These are phyloP conservation scores for Truncatella angustata DNA, from an alignment of 2,329 filamentous ascomycete species.

Conservation along the genomic window DNA sequence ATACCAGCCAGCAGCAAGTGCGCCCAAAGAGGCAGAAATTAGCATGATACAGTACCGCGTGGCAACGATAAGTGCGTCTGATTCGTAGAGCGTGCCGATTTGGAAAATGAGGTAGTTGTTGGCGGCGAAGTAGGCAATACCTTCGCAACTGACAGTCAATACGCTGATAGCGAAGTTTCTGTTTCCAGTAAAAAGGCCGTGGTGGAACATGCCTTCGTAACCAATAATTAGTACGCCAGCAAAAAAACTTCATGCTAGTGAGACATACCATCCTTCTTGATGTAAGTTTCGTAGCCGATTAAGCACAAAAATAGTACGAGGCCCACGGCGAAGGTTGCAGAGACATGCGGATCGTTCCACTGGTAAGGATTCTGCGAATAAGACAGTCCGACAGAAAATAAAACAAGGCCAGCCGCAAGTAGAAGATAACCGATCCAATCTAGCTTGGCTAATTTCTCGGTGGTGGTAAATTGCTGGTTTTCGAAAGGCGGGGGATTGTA, in stretches of 20 bases:
- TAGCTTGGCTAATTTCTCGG: slow-evolving; percentile 29
- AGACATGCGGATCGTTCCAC: slow-evolving; percentile 34
- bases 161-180: slow-evolving; percentile 36
- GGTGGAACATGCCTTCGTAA: too few species aligned
- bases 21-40: slow-evolving; percentile 26
- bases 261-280: slow-evolving; percentile 38
- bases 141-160: slow-evolving; percentile 35
- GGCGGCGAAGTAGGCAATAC: slow-evolving; percentile 37
- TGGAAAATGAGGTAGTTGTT: slow-evolving; percentile 45
- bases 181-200: slow-evolving; percentile 32
- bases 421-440: slow-evolving; percentile 37
- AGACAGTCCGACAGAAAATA: slow-evolving; percentile 36
- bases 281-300: slow-evolving; percentile 30
- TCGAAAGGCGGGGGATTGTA: slow-evolving; percentile 32
- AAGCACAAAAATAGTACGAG: slow-evolving; percentile 24
- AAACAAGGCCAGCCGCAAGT: slow-evolving; percentile 31
- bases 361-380: slow-evolving; percentile 38
- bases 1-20: slow-evolving; percentile 29
- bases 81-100: too few species aligned
- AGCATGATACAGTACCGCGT: too few species aligned
- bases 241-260: too few species aligned
- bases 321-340: slow-evolving; percentile 34
- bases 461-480: slow-evolving; percentile 21
- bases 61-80: too few species aligned
- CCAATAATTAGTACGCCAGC: too few species aligned